A percentile compares a stretch with the other conserved stretches of the same genome.
Evolutionary conservation across 352 stramenopile species (phyloP).

Genomic region (Pythium insidiosum): DNA sequence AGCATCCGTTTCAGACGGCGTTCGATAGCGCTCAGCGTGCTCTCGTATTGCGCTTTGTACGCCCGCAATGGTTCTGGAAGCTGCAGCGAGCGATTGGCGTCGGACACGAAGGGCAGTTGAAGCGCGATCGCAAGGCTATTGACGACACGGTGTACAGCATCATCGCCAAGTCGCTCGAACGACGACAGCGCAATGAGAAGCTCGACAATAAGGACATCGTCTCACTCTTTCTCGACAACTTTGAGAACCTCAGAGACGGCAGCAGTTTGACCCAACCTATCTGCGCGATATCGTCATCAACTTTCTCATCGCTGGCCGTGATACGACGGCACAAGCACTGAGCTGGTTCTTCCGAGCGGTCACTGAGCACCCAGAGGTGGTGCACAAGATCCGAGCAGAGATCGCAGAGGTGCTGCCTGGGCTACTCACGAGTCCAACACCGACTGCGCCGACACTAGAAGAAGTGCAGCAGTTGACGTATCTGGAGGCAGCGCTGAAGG

Average conservation of each 20-base stretch:
- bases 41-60: constrained; percentile 20
- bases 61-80: constrained; percentile 38
- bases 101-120: constrained; percentile 23
- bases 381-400: constrained; percentile 28
- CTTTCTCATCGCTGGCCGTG: constrained; percentile 66
- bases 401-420: constrained; percentile 13
- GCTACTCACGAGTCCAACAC: constrained; percentile 1
- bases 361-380: constrained; percentile 29
- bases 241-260: constrained; percentile 6
- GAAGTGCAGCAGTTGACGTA: constrained; percentile 13
- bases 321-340: constrained; percentile 52
- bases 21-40: constrained; percentile 33
- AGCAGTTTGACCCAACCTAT: constrained; percentile 23
- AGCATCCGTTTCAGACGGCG: constrained; percentile 43
- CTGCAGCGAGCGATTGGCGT: constrained; percentile 21
- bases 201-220: constrained; percentile 24
- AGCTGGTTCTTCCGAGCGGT: constrained; percentile 65
- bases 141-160: constrained; percentile 40
- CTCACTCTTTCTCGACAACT: constrained; percentile 38
- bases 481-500: constrained; percentile 22
- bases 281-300: constrained; percentile 62
- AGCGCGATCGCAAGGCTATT: constrained; percentile 30
- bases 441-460: constrained; percentile 7
- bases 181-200: neutral
- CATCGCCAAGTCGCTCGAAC: constrained; percentile 24